phyloP scores from a whole-genome alignment of 2,329 filamentous ascomycete species.

The Biscogniauxia sp. region DNA sequence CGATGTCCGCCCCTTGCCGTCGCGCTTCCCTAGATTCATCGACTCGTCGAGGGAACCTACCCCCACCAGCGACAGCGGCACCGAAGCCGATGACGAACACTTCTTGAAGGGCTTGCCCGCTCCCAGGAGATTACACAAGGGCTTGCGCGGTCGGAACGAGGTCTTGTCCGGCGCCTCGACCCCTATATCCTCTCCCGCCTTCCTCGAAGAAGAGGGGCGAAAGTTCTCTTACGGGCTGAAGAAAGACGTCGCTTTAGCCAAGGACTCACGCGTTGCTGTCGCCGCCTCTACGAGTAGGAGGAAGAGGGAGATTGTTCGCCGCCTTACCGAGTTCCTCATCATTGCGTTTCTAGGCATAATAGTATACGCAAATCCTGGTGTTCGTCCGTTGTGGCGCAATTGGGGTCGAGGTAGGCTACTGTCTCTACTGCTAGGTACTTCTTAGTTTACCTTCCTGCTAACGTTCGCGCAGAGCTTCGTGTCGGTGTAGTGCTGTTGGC shows the following conservation, averaged over 20 bases:
- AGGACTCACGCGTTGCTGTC: constrained; percentile 26
- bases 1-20: constrained; percentile 16
- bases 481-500: constrained; percentile 34
- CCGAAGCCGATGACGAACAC: constrained; percentile 92
- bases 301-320: constrained; percentile 51
- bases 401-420: constrained; percentile 49
- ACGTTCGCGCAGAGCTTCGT: constrained; percentile 40
- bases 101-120: constrained; percentile 83
- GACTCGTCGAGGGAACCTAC: constrained; percentile 50
- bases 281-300: constrained; percentile 45
- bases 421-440: too few relatives aligned
- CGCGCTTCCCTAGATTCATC: constrained; percentile 23
- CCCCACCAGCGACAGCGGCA: constrained; percentile 81
- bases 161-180: constrained; percentile 53
- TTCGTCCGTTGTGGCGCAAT: constrained; percentile 42
- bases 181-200: constrained; percentile 50
- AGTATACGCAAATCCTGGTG: constrained; percentile 46
- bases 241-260: constrained; percentile 22
- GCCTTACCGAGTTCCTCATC: constrained; percentile 51
- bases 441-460: constrained; percentile 12
- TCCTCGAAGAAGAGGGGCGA: constrained; percentile 41
- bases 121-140: constrained; percentile 75
- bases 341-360: constrained; percentile 48
- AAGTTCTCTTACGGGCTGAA: constrained; percentile 19
- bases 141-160: constrained; percentile 63